Percentiles rank a stretch among this genome's conserved stretches.
These are phyloP conservation scores for Sclerotinia borealis DNA, from an alignment of 2,329 filamentous ascomycete species.

Conservation along the genomic window DNA sequence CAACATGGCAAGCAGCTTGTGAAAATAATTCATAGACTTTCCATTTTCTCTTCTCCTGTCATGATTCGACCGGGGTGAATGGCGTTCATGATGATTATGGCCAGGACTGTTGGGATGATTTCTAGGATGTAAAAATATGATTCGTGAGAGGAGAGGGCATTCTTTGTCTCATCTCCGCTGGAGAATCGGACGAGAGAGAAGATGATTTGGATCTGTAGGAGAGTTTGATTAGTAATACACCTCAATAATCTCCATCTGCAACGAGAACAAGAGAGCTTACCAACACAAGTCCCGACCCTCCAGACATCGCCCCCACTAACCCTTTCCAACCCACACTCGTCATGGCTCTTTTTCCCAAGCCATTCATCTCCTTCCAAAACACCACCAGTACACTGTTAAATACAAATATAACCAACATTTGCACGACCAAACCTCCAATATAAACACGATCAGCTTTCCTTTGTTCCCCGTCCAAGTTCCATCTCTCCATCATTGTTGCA, in stretches of 20 bases:
- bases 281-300: background rate
- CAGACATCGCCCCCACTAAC: background rate
- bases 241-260: background rate
- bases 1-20: background rate
- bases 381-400: conserved; percentile 29
- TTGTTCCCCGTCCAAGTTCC: background rate
- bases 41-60: background rate
- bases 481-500: background rate
- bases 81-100: background rate
- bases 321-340: background rate
- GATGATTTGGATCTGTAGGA: background rate
- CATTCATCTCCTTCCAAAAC: background rate
- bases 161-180: background rate
- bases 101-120: background rate
- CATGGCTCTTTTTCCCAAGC: background rate
- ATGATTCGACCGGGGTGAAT: background rate
- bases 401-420: conserved; percentile 43
- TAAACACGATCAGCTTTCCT: conserved; percentile 40
- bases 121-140: background rate
- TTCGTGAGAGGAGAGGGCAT: background rate
- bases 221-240: background rate
- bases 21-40: background rate
- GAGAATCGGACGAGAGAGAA: background rate
- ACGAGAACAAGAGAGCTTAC: background rate
- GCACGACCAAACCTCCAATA: conserved; percentile 47